Evolutionary conservation across 257 asterid genomes (phyloP), one percentile per base, ranked within the genome.

Genomic region (Asclepias syriaca): DNA sequence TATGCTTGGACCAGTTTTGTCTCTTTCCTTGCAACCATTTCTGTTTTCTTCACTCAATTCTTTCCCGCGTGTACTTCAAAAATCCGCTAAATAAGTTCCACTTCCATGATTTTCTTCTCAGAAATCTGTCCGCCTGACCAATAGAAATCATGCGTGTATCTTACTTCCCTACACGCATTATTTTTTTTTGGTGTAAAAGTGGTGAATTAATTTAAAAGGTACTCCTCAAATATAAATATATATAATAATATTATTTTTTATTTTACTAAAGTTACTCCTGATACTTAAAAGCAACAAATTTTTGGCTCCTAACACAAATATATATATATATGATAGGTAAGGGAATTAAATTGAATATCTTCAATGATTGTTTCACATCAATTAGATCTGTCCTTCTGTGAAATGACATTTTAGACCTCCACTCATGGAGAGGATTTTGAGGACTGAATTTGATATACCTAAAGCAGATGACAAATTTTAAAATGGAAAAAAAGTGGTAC

Each of bases 1-100:
- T 75, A 29, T 68, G 65, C 55, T 59, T 68, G 32, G 76, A 69
- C 75, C 71, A 75, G 57, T 65, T 80, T 84, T 81, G 90, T 84
- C 81, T 80, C 66, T 72, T 78, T 71, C 56, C 65, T 70, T 27
- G 54, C 73, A 22, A 43, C 72, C 56, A 75, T 71, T 37, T 46
- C 61, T 49, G 71, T 71, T 72, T 21, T 24, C 64, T 22, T 74
- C 81, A 80, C 80, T 32, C 84, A 79, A 65, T 19, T 1, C 3
- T 8, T 8, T n/a, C 2, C 32, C 45, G 19, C 27, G 40, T 15
- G 0, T 1, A 4, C 0, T 0, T 1, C 0, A n/a, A 21, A 29
- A 29, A 29, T 2, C 34, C 34, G 3, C 0, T 1, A 29, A 29
- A 29, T 2, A 29, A 29, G 34, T 29, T 29, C 34, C 34, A 2